phyloP scores from a whole-genome alignment of 768 basidiomycete genomes.

The Boletus sp. region DNA sequence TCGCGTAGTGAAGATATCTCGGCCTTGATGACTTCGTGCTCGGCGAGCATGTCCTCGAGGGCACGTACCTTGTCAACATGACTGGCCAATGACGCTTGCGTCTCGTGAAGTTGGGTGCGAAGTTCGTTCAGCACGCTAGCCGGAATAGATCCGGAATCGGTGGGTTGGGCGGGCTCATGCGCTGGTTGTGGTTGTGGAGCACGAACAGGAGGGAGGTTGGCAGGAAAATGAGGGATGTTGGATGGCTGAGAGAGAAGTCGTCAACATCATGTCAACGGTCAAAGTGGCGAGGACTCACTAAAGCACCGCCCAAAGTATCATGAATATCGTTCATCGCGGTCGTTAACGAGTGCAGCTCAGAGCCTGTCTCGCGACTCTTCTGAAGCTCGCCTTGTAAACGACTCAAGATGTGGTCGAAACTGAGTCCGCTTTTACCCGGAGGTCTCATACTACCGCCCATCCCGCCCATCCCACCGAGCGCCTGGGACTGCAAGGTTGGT shows the following conservation, averaged over 20 bases:
- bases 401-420: slow-evolving; percentile 88
- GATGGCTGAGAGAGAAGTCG: slow-evolving; percentile 45
- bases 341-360: slow-evolving; percentile 76
- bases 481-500: slow-evolving; percentile 57
- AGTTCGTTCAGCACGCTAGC: slow-evolving; percentile 51
- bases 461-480: slow-evolving; percentile 69
- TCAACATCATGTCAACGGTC: not conserved
- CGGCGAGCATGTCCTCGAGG: slow-evolving; percentile 75
- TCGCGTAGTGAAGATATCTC: slow-evolving; percentile 76
- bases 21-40: slow-evolving; percentile 80
- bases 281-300: slow-evolving; percentile 49
- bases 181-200: slow-evolving; percentile 30
- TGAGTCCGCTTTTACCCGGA: slow-evolving; percentile 82
- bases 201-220: slow-evolving; percentile 65
- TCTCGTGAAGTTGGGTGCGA: slow-evolving; percentile 81
- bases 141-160: slow-evolving; percentile 27
- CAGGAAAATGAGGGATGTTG: slow-evolving; percentile 61
- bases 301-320: slow-evolving; percentile 81
- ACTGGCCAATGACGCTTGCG: slow-evolving; percentile 69
- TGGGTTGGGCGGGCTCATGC: slow-evolving; percentile 29
- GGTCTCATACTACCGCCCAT: slow-evolving; percentile 70
- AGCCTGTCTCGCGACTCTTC: slow-evolving; percentile 91
- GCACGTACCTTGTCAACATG: slow-evolving; percentile 84
- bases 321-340: slow-evolving; percentile 87
- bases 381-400: slow-evolving; percentile 91